A percentile compares a stretch with the other conserved stretches of the same genome.
Conservation (phyloP, 768 basidiomycete species). For the button mushroom (Agaricus bisporus) region DNA sequence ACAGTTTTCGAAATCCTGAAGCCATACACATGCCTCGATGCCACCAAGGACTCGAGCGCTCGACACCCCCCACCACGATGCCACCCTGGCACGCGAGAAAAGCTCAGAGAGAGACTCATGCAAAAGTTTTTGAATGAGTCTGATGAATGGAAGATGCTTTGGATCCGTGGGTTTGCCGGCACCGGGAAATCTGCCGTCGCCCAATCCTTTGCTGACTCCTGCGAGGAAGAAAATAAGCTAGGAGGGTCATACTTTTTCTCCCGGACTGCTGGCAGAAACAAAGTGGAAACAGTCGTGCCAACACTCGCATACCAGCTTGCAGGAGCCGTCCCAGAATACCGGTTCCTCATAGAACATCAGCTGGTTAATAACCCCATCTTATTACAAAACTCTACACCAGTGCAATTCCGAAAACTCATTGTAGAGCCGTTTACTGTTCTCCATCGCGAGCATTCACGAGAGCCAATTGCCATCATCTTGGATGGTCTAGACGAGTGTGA, state of each 20-base stretch:
- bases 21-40: background rate
- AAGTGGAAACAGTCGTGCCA: background rate
- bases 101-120: background rate
- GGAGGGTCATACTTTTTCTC: conserved; percentile 7
- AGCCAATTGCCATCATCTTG: background rate
- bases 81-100: background rate
- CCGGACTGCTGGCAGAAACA: background rate
- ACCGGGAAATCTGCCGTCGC: conserved; percentile 10
- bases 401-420: conserved; percentile 2
- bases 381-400: background rate
- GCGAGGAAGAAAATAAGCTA: background rate
- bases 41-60: background rate
- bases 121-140: background rate
- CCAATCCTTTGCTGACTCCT: background rate
- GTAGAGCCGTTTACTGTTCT: background rate
- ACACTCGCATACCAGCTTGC: conserved; percentile 5
- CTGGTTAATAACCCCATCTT: background rate
- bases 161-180: conserved; percentile 7
- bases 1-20: background rate
- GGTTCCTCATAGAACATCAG: background rate
- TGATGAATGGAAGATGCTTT: conserved; percentile 1
- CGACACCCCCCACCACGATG: conserved; percentile 1
- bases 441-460: background rate
- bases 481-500: conserved; percentile 6
- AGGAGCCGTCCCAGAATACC: background rate